phyloP scores from a whole-genome alignment of 768 basidiomycete species.

The Hebeloma cylindrosporum region DNA sequence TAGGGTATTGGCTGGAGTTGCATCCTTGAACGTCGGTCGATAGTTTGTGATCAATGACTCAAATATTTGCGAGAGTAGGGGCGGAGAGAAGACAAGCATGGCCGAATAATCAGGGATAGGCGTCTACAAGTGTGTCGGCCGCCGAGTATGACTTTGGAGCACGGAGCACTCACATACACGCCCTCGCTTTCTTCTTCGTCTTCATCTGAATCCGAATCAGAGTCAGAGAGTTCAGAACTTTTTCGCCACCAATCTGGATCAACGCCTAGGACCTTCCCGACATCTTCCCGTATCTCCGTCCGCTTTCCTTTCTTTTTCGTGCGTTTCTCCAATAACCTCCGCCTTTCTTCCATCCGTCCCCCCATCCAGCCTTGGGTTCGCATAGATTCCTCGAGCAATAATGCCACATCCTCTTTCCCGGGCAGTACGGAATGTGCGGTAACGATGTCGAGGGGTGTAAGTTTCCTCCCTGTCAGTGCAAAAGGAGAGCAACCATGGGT shows the following conservation, averaged over 20 bases:
- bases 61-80: constrained; percentile 73
- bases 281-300: constrained; percentile 55
- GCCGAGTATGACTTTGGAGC: constrained; percentile 2
- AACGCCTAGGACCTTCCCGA: constrained; percentile 58
- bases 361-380: constrained; percentile 80
- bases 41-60: constrained; percentile 80
- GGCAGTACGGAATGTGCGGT: constrained; percentile 80
- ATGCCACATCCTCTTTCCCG: constrained; percentile 80
- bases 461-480: constrained; percentile 68
- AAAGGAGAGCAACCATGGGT: constrained; percentile 89
- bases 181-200: constrained; percentile 50
- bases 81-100: constrained; percentile 93
- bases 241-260: constrained; percentile 65
- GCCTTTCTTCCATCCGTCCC: constrained; percentile 70
- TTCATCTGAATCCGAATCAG: constrained; percentile 44
- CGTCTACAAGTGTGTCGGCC: constrained; percentile 47
- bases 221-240: constrained; percentile 43
- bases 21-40: constrained; percentile 66
- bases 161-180: constrained; percentile 43
- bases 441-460: constrained; percentile 89
- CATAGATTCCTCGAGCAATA: constrained; percentile 90
- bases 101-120: constrained; percentile 74
- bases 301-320: constrained; percentile 52
- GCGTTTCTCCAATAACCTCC: constrained; percentile 58
- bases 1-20: constrained; percentile 87